These are phyloP conservation scores for Tetracladium marchalianum DNA, from an alignment of 495 filamentous ascomycete genomes.

Conservation along the genomic window DNA sequence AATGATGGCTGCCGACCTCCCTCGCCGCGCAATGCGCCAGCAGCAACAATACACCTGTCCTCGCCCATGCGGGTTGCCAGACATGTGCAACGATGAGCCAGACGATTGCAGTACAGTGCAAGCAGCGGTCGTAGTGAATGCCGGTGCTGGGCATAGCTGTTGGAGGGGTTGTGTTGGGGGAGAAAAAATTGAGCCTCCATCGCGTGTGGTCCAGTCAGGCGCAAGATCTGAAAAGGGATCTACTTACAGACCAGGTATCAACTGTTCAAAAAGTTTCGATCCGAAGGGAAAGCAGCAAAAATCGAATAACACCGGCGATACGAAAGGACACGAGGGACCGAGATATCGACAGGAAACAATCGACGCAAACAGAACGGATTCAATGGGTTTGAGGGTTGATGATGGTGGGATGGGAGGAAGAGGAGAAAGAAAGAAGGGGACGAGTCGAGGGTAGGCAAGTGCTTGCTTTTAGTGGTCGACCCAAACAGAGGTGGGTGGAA, in stretches of 20 bases:
- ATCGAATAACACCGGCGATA: slow-evolving; percentile 19
- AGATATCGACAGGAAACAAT: slow-evolving; percentile 22
- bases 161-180: slow-evolving; percentile 13
- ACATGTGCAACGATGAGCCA: slow-evolving; percentile 7
- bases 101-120: slow-evolving; percentile 1
- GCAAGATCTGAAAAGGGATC: slow-evolving; percentile 17
- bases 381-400: slow-evolving; percentile 9
- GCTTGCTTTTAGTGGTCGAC: not conserved
- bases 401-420: slow-evolving; percentile 14
- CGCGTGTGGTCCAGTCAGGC: slow-evolving; percentile 18
- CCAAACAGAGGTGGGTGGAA: no score
- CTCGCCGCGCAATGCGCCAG: slow-evolving; percentile 14
- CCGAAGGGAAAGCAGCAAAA: slow-evolving; percentile 16
- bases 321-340: slow-evolving; percentile 22
- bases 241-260: slow-evolving; percentile 18
- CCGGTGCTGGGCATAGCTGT: slow-evolving; percentile 2
- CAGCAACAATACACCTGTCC: slow-evolving; percentile 9
- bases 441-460: slow-evolving; percentile 3
- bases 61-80: slow-evolving; percentile 12
- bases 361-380: slow-evolving; percentile 19
- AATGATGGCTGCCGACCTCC: slow-evolving; percentile 9
- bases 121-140: not conserved
- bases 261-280: slow-evolving; percentile 16
- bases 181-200: slow-evolving; percentile 15
- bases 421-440: not conserved